These are phyloP conservation scores for Chernovozyma aurita DNA, from an alignment of 1,139 yeast genomes.

Conservation along the genomic window DNA sequence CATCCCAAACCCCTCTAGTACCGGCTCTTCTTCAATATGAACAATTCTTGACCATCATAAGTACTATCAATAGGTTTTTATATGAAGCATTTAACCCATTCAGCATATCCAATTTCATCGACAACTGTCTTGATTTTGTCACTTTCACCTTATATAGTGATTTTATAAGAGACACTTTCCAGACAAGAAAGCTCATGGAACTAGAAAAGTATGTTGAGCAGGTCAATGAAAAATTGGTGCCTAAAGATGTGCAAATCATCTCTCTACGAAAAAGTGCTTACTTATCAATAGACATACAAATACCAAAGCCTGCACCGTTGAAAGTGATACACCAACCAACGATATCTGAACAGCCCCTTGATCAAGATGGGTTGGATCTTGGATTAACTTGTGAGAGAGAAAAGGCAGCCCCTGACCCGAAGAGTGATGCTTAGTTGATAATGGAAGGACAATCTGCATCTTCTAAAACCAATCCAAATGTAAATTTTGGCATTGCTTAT, in stretches of 20 bases:
- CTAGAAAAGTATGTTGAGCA: constrained; percentile 44
- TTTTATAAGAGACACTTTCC: constrained; percentile 16
- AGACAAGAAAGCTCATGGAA: constrained; percentile 24
- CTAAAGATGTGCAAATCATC: constrained; percentile 36
- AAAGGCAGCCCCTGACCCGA: no score
- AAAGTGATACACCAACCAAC: no score
- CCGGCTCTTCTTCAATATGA: constrained; percentile 28
- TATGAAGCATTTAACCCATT: constrained; percentile 37
- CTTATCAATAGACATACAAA: constrained; percentile 44
- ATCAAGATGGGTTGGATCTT: no score
- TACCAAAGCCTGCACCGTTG: constrained; percentile 9
- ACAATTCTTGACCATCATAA: constrained; percentile 40
- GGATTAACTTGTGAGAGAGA: no score
- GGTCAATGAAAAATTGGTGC: background rate
- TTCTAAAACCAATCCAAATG: no score
- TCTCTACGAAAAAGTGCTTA: constrained; percentile 57
- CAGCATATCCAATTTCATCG: constrained; percentile 30
- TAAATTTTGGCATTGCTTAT: no score
- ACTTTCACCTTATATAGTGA: constrained; percentile 33
- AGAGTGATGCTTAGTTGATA: no score
- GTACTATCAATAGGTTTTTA: constrained; percentile 41
- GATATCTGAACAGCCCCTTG: no score
- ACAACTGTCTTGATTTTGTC: constrained; percentile 42
- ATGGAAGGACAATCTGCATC: no score
- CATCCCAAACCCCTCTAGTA: constrained; percentile 54